phyloP scores from a whole-genome alignment of 2,329 filamentous ascomycete species.

The Neofusicoccum sp. region DNA sequence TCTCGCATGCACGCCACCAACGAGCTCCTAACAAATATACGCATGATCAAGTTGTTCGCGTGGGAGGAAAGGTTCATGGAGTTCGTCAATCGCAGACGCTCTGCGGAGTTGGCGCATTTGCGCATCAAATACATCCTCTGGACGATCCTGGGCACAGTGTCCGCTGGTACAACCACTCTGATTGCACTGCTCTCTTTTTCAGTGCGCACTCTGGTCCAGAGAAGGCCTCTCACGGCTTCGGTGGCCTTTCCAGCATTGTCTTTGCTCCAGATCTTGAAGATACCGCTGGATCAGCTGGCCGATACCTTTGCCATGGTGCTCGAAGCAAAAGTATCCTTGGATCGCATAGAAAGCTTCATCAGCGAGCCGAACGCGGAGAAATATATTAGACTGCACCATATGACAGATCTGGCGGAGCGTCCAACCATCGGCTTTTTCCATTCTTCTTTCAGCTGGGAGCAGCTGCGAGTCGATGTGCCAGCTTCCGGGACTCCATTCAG shows the following conservation, averaged over 20 bases:
- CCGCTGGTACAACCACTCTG: slow-evolving; percentile 92
- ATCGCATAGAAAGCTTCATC: slow-evolving; percentile 93
- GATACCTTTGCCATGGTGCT: slow-evolving; percentile 99
- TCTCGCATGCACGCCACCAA: slow-evolving; percentile 96
- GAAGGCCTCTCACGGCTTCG: slow-evolving; percentile 86
- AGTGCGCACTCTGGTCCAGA: slow-evolving; percentile 86
- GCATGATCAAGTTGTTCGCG: slow-evolving; percentile 99
- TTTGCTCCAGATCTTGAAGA: slow-evolving; percentile 89
- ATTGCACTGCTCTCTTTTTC: slow-evolving; percentile 98
- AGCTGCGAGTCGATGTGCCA: slow-evolving; percentile 55
- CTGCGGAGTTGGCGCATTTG: slow-evolving; percentile 74
- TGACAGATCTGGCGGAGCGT: slow-evolving; percentile 68
- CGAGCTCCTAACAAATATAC: slow-evolving; percentile 94
- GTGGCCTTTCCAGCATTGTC: slow-evolving; percentile 95
- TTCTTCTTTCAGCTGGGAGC: slow-evolving; percentile 86
- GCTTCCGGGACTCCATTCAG: slow-evolving; percentile 68
- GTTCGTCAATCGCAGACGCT: slow-evolving; percentile 86
- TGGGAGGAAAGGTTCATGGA: slow-evolving; percentile 92
- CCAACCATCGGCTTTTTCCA: slow-evolving; percentile 81
- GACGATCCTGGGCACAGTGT: slow-evolving; percentile 88
- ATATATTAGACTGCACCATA: slow-evolving; percentile 78
- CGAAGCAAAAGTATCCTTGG: slow-evolving; percentile 94
- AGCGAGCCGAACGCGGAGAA: slow-evolving; percentile 95
- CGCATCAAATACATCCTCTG: slow-evolving; percentile 86
- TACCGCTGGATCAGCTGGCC: slow-evolving; percentile 91